Percentiles rank a stretch among this genome's conserved stretches.
Conservation (phyloP, 176 grass and related monocot genomes). For the Dendrocalamus sinicus region DNA sequence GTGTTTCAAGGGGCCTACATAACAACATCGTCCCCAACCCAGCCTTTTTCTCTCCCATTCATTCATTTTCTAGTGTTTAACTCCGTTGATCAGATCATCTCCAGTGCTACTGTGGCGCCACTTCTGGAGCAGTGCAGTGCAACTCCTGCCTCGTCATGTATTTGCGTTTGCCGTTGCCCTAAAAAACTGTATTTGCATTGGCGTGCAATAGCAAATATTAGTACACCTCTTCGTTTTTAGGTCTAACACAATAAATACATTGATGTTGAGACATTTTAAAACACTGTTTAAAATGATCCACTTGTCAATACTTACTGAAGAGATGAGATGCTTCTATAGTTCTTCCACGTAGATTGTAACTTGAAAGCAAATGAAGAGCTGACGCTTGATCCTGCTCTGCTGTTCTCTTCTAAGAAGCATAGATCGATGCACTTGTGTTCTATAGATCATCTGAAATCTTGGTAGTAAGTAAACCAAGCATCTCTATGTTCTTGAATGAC, state of each 20-base stretch:
- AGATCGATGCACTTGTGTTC: background rate
- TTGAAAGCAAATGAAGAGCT: background rate
- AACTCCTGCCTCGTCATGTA: too few relatives aligned
- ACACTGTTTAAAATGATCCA: background rate
- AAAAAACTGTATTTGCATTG: too few relatives aligned
- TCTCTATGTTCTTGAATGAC: background rate
- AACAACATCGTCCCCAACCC: background rate
- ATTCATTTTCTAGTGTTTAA: constrained; percentile 7
- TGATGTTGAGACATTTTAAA: background rate
- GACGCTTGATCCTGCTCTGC: background rate
- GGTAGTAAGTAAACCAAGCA: background rate
- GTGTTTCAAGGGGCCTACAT: constrained; percentile 45
- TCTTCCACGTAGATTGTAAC: background rate
- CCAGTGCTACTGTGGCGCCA: too few relatives aligned
- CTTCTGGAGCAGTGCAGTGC: too few relatives aligned
- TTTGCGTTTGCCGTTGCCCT: too few relatives aligned
- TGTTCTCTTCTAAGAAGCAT: background rate
- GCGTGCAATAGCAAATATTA: too few relatives aligned
- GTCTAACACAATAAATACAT: too few relatives aligned
- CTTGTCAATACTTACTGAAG: background rate
- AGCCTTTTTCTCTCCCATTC: background rate
- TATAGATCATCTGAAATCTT: background rate
- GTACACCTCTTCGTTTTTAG: too few relatives aligned
- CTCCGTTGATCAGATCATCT: background rate
- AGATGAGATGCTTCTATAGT: background rate